Conservation (phyloP, 1,284 basidiomycete genomes). For the Mycena citricolor region DNA sequence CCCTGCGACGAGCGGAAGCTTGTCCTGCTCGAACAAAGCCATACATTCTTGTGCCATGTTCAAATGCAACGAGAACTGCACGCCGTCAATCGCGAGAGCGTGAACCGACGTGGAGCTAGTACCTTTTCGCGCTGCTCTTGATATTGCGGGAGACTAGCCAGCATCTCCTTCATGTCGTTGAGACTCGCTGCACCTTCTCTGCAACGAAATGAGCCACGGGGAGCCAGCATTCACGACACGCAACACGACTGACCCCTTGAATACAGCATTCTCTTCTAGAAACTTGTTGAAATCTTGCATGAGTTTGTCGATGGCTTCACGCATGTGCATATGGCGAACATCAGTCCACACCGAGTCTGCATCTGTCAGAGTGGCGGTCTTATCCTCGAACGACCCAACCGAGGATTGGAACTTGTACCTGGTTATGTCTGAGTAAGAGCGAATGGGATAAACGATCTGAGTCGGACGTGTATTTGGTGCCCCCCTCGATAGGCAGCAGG, state of each 20-base stretch:
- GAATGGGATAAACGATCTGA: not conserved
- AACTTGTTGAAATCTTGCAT: conserved; percentile 96
- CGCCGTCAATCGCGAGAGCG: not conserved
- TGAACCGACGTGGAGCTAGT: conserved; percentile 5
- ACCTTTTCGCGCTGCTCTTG: conserved; percentile 95
- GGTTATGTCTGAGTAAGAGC: conserved; percentile 5
- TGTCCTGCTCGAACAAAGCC: conserved; percentile 87
- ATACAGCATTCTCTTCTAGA: conserved; percentile 90
- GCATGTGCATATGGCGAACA: conserved; percentile 97
- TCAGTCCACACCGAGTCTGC: conserved; percentile 89
- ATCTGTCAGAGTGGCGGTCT: conserved; percentile 82
- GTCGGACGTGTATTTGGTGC: conserved; percentile 80
- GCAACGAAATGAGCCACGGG: conserved; percentile 11
- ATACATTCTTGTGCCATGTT: conserved; percentile 99
- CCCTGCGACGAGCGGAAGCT: conserved; percentile 81
- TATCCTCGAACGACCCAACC: conserved; percentile 82
- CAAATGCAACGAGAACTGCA: conserved; percentile 90
- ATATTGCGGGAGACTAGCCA: conserved; percentile 93
- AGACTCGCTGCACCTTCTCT: conserved; percentile 84
- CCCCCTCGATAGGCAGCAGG: conserved; percentile 85
- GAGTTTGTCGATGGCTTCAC: conserved; percentile 95
- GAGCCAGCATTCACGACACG: conserved; percentile 2
- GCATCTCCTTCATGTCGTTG: conserved; percentile 99
- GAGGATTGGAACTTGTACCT: conserved; percentile 90
- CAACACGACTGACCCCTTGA: conserved; percentile 63